phyloP scores from a whole-genome alignment of 352 stramenopile species.

The Pythium phragmitis region DNA sequence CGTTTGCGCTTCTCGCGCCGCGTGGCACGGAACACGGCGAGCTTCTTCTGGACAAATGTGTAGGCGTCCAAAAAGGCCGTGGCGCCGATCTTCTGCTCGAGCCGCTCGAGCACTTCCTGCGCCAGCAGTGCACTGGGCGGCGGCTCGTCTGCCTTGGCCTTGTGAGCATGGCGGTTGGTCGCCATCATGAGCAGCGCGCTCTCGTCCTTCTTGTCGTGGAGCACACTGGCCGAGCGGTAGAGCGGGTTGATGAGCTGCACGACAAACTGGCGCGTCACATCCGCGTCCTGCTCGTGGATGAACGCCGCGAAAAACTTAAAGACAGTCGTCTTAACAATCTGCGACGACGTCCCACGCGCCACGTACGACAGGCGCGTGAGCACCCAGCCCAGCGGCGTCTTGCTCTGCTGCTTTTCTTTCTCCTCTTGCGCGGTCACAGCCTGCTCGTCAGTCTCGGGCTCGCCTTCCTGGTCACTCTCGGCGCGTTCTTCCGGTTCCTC shows the following conservation, averaged over 20 bases:
- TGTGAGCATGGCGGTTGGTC: constrained; percentile 2
- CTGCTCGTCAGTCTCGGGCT: constrained; percentile 17
- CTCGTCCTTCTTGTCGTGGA: constrained; percentile 47
- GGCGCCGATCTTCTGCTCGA: constrained; percentile 76
- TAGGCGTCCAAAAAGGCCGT: constrained; percentile 78
- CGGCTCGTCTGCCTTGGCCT: constrained; percentile 25
- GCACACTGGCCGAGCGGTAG: constrained; percentile 58
- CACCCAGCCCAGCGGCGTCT: constrained; percentile 77
- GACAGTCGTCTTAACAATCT: constrained; percentile 64
- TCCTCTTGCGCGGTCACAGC: constrained; percentile 38
- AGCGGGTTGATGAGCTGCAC: constrained; percentile 86
- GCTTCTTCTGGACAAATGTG: constrained; percentile 83
- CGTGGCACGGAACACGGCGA: constrained; percentile 63
- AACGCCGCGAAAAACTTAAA: constrained; percentile 88
- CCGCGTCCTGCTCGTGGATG: constrained; percentile 51
- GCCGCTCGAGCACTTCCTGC: constrained; percentile 84
- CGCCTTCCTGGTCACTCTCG: constrained; percentile 30
- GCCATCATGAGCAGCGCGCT: constrained; percentile 18
- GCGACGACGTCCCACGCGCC: constrained; percentile 43
- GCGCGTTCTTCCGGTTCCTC: constrained; percentile 23
- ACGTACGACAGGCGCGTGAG: constrained; percentile 84
- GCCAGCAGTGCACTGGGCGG: constrained; percentile 60
- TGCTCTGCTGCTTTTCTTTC: constrained; percentile 51
- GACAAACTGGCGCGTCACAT: constrained; percentile 55
- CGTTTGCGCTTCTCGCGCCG: constrained; percentile 80